phyloP scores from a whole-genome alignment of 1,284 basidiomycete genomes.

The Trametes hirsuta region DNA sequence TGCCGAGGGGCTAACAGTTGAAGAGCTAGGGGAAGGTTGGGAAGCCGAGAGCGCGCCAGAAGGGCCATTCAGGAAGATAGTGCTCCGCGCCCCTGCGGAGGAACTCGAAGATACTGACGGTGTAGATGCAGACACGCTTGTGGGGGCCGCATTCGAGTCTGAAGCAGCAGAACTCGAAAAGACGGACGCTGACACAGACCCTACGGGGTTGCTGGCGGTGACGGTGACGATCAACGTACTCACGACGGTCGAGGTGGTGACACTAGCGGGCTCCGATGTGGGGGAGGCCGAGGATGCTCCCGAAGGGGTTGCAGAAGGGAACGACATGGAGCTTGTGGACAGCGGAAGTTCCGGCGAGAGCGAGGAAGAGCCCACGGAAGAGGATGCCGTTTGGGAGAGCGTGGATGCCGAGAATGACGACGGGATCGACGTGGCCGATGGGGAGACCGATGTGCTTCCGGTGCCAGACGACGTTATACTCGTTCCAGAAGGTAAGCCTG shows the following conservation, averaged over 20 bases:
- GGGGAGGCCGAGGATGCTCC: not conserved
- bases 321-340: conserved; percentile 5
- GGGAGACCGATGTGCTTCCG: conserved; percentile 15
- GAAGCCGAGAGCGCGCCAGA: not conserved
- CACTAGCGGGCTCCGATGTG: conserved; percentile 6
- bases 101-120: conserved; percentile 3
- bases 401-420: conserved; percentile 1
- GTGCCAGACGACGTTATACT: not conserved
- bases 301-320: not conserved
- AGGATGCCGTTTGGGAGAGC: conserved; percentile 6
- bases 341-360: conserved; percentile 5
- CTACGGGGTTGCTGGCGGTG: conserved; percentile 13
- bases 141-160: not conserved
- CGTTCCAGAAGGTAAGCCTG: not conserved
- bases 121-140: not conserved
- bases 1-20: not conserved
- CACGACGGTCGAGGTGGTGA: conserved; percentile 23
- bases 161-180: conserved; percentile 2
- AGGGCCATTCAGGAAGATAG: conserved; percentile 4
- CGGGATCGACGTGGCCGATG: not conserved
- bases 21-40: no score
- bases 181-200: not conserved
- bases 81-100: not conserved
- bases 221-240: conserved; percentile 28
- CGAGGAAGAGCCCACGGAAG: not conserved